Conservation (phyloP, 1,284 basidiomycete genomes). For the Cerioporus squamosus region DNA sequence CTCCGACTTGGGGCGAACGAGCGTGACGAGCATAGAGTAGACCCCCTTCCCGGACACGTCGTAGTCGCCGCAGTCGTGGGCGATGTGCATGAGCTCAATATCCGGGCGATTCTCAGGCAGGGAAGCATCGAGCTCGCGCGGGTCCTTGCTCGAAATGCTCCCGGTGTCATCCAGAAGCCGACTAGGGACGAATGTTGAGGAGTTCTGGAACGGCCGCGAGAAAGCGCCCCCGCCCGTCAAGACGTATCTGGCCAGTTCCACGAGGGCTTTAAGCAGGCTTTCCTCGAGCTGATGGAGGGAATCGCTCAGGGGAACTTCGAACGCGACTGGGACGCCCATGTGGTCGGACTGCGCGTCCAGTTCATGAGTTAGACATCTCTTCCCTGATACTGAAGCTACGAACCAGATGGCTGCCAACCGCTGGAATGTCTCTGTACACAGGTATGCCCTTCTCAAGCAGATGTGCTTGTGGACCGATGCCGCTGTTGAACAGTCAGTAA, state of each 20-base stretch:
- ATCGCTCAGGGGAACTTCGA: conserved; percentile 33
- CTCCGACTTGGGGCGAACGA: conserved; percentile 37
- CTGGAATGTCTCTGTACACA: conserved; percentile 35
- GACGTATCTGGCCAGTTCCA: conserved; percentile 35
- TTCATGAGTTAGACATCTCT: not conserved
- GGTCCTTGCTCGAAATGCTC: conserved; percentile 1
- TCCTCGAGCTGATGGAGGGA: conserved; percentile 26
- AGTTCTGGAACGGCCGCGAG: conserved; percentile 33
- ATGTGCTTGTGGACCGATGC: conserved; percentile 34
- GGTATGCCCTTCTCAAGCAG: conserved; percentile 32
- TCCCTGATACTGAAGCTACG: not conserved
- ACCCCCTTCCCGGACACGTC: conserved; percentile 27
- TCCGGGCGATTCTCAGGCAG: conserved; percentile 36
- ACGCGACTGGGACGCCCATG: conserved; percentile 33
- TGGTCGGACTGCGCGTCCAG: conserved; percentile 36
- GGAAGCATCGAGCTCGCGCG: conserved; percentile 22
- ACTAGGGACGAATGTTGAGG: conserved; percentile 32
- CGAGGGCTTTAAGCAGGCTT: conserved; percentile 23
- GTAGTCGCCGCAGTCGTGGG: conserved; percentile 19
- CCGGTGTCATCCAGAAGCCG: conserved; percentile 28
- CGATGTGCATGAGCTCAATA: conserved; percentile 40
- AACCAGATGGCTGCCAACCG: conserved; percentile 36
- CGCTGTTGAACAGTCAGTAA: conserved; percentile 11
- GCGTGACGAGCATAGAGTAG: conserved; percentile 34
- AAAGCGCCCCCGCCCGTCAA: conserved; percentile 35